Evolutionary conservation across 1,139 yeast species (phyloP), one percentile per base, ranked within the genome.

Genomic region (Saccharomyces hybrid): DNA sequence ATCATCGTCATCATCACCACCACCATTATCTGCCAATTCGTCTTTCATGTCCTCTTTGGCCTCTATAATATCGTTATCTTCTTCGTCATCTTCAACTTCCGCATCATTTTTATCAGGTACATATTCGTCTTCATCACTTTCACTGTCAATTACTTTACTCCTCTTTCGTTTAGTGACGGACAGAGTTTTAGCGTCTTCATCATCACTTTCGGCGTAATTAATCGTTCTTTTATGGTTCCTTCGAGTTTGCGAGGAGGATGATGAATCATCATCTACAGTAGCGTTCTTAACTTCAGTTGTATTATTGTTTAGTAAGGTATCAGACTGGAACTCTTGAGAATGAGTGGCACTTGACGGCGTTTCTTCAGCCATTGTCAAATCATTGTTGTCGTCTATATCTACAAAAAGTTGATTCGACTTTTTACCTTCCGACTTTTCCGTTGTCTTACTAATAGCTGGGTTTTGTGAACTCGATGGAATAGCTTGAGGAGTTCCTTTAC

Each of bases 121-220:
- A 16, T 25, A 26, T 20, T 51, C 49, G 16, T 47, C 50, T n/a
- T 48, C 51, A 26, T 51, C 53, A 26, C 47, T 49, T 26, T 54
- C 8, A 49, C 64, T 50, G 13, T 59, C 61, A 28, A 61, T 59
- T 34, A 65, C 61, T 48, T 61, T 64, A 46, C 65, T 63, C 53
- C 65, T 65, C 51, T 67, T 70, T 50, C 59, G 58, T 38, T 63
- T 59, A 23, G 54, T 56, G 25, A 58, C 38, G 6, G 62, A 48
- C 9, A 59, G 51, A 29, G 57, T 58, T 1, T 52, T 54, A 6
- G 55, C 56, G 9, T 59, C 64, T 9, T 61, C 70, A 34, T 71
- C 76, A 50, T 68, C 65, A 2, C 66, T 56, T 61, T 76, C 81
- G 0, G 72, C 67, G 55, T 76, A 76, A 49, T 67, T 73, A 7